phyloP scores from a whole-genome alignment of 148 eudicot genomes.

The Simmondsia chinensis region DNA sequence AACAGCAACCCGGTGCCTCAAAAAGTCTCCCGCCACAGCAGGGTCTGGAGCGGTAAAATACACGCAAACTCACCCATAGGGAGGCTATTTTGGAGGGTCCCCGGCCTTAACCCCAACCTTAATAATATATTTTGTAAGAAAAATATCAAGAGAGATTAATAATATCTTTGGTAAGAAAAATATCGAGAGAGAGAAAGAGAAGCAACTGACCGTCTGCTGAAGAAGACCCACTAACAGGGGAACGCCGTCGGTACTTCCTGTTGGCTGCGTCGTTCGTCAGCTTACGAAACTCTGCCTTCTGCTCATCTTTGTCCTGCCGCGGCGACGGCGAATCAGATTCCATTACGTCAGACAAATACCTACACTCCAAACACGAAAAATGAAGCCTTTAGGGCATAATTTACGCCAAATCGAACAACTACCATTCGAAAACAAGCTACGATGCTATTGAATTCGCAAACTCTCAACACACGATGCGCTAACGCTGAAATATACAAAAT shows the following conservation, averaged over 20 bases:
- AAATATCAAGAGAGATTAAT: background rate
- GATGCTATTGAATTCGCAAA: no score
- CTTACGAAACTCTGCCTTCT: slow-evolving; percentile 66
- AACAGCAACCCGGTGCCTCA: background rate
- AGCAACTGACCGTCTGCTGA: slow-evolving; percentile 75
- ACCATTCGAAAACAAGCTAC: no score
- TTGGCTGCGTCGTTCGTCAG: slow-evolving; percentile 52
- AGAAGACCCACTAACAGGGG: slow-evolving; percentile 51
- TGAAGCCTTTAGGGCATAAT: background rate
- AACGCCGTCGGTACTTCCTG: slow-evolving; percentile 66
- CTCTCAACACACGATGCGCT: no score
- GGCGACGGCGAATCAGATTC: slow-evolving; percentile 37
- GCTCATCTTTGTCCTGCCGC: slow-evolving; percentile 30
- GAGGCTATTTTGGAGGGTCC: background rate
- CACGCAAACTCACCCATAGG: background rate
- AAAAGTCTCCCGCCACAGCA: background rate
- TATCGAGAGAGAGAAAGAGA: background rate
- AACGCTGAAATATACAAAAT: no score
- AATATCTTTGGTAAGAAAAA: background rate
- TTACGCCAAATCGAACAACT: no score
- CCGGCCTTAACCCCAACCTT: background rate
- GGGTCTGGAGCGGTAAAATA: background rate
- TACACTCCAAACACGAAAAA: background rate
- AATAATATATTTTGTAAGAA: background rate
- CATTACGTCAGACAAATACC: slow-evolving; percentile 28